Base-by-base conservation (phyloP, 495 filamentous ascomycete genomes). In the Cryomyces antarcticus region DNA sequence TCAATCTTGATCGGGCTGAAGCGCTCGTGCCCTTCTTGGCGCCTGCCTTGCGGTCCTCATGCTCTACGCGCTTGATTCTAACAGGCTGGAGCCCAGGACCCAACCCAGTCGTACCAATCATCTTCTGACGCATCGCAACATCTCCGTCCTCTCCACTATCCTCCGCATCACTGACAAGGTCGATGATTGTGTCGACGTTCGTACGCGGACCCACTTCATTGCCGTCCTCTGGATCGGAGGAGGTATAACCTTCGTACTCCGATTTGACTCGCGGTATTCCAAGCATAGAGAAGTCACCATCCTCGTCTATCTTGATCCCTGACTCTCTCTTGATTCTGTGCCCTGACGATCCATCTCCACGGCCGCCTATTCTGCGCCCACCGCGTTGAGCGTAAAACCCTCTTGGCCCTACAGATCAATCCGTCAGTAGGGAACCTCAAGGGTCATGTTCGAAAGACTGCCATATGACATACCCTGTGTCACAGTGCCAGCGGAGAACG, bases 21-120 rank as follows among this genome's bases (percentile, higher is more conserved):
- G 69, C 58, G 24, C 69, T 68, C 37, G 65, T 67, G 17, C 70
- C 64, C 0, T 67, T 70, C 37, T 72, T 69, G 45, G 75, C 61
- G 28, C 65, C 60, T 2, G 68, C 49, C 17, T 59, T 57, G 13
- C 66, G 62, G 1, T 72, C 68, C 46, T 69, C 64, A 50, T 75
- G 72, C 46, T 67, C 62, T 13, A 63, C 56, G 30, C 75, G 59
- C 31, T 59, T 44, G 37, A 78, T 57, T 28, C 73, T 69, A 42
- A 78, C 53, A 0, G 69, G 69, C 11, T 40, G 42, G 36, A 60
- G 4, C n/a, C 28, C 9, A 5, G 36, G n/a, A 13, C 33, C 12
- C 33, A 36, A 36, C 33, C 9, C n/a, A 17, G 1, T 9, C 4
- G 7, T 11, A 9, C 27, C 9, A 7, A 17, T 31, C 11, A n/a